phyloP scores from a whole-genome alignment of 1,139 yeast genomes.

The Protomyces inundatus region DNA sequence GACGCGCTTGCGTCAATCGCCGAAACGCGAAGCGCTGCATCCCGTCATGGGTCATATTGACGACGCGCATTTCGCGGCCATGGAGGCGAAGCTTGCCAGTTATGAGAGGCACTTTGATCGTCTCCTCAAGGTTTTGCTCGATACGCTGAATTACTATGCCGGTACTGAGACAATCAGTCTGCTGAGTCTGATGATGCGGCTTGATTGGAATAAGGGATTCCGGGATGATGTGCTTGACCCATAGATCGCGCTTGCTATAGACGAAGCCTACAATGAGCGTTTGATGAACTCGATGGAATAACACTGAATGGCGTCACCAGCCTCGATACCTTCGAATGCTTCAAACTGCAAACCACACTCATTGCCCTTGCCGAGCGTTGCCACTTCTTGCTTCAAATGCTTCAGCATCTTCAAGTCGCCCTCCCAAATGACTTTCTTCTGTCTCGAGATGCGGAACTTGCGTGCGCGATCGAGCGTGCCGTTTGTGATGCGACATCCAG shows the following conservation, averaged over 20 bases:
- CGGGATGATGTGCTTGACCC: constrained; percentile 19
- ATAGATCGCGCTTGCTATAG: not conserved
- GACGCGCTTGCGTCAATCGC: not conserved
- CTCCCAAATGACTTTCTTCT: constrained; percentile 50
- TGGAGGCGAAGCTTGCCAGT: constrained; percentile 49
- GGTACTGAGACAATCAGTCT: constrained; percentile 60
- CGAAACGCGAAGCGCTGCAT: not conserved
- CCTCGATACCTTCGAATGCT: constrained; percentile 61
- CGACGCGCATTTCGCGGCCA: constrained; percentile 44
- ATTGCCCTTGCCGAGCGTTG: constrained; percentile 72
- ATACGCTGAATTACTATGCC: constrained; percentile 54
- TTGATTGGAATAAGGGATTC: constrained; percentile 41
- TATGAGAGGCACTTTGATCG: constrained; percentile 55
- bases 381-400: constrained; percentile 74
- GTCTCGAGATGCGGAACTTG: constrained; percentile 59
- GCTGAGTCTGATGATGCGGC: constrained; percentile 49
- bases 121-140: constrained; percentile 51
- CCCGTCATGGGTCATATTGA: constrained; percentile 36
- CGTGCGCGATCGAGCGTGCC: constrained; percentile 63
- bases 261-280: constrained; percentile 14
- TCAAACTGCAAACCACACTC: constrained; percentile 86
- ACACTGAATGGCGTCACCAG: constrained; percentile 71
- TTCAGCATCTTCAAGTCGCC: constrained; percentile 73
- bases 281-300: constrained; percentile 51
- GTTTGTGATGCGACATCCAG: constrained; percentile 78